These are phyloP conservation scores for Ricinus communis DNA, from an alignment of 345 rosid species.

Conservation along the genomic window DNA sequence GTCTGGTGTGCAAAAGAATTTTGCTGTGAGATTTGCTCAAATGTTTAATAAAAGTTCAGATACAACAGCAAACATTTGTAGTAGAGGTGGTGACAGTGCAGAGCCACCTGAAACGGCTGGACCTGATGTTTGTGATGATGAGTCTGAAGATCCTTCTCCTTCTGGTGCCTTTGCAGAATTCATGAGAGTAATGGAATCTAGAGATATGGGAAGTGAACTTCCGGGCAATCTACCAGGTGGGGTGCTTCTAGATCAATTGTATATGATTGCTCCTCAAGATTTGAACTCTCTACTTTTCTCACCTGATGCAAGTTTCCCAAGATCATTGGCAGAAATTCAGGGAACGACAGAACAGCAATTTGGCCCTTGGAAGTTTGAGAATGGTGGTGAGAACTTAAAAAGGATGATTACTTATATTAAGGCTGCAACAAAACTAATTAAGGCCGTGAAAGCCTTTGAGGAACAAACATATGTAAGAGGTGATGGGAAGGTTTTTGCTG, in stretches of 20 bases:
- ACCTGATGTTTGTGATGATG: slow-evolving; percentile 40
- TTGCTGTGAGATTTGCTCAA: slow-evolving; percentile 75
- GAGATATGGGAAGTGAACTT: slow-evolving; percentile 59
- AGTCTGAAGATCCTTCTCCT: slow-evolving; percentile 52
- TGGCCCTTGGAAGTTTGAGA: slow-evolving; percentile 77
- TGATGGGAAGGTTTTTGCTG: slow-evolving; percentile 64
- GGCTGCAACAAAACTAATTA: slow-evolving; percentile 74
- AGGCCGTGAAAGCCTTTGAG: slow-evolving; percentile 81
- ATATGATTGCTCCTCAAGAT: slow-evolving; percentile 55
- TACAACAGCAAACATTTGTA: slow-evolving; percentile 23
- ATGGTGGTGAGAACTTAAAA: slow-evolving; percentile 54
- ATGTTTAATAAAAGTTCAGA: slow-evolving; percentile 69
- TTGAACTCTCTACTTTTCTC: slow-evolving; percentile 68
- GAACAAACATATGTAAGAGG: slow-evolving; percentile 80
- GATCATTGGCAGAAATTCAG: slow-evolving; percentile 57
- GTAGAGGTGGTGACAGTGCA: slow-evolving; percentile 43
- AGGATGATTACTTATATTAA: slow-evolving; percentile 66
- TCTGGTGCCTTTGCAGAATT: slow-evolving; percentile 59
- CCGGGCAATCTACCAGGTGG: slow-evolving; percentile 87
- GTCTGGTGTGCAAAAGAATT: slow-evolving; percentile 42
- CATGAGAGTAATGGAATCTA: slow-evolving; percentile 59
- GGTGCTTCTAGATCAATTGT: slow-evolving; percentile 69
- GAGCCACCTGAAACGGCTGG: slow-evolving; percentile 50
- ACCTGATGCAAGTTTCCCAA: slow-evolving; percentile 66
- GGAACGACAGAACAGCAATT: slow-evolving; percentile 75